These are phyloP conservation scores for Nitzschia palea DNA, from an alignment of 108 stramenopile genomes.

Conservation along the genomic window DNA sequence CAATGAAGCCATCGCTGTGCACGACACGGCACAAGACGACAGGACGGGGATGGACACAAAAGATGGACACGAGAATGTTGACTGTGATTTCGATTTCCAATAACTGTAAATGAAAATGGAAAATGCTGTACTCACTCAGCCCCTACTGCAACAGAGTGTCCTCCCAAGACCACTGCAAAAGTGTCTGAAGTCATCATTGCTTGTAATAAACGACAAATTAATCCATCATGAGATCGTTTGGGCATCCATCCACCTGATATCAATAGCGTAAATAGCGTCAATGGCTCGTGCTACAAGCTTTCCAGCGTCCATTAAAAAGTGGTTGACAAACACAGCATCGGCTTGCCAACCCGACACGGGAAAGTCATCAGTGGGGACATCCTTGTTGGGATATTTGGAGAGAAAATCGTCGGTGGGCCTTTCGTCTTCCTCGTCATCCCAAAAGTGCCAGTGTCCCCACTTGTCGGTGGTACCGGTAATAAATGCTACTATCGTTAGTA, in stretches of 20 bases:
- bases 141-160: constrained; percentile 28
- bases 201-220: constrained; percentile 71
- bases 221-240: constrained; percentile 50
- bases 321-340: constrained; percentile 78
- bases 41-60: no score
- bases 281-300: constrained; percentile 57
- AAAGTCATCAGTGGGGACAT: constrained; percentile 62
- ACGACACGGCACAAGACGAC: no score
- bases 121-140: constrained; percentile 1
- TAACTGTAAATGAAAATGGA: no score
- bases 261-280: constrained; percentile 67
- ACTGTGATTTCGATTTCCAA: no score
- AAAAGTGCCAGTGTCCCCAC: constrained; percentile 62
- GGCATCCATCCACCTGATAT: constrained; percentile 59
- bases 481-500: no score
- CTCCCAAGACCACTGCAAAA: constrained; percentile 55
- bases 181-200: constrained; percentile 76
- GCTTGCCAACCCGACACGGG: constrained; percentile 75
- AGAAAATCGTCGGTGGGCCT: constrained; percentile 53
- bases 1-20: no score
- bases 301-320: constrained; percentile 62
- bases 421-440: constrained; percentile 57
- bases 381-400: constrained; percentile 46
- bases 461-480: no score
- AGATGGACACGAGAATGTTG: no score